These are phyloP conservation scores for Vachellia collinsii DNA, from an alignment of 306 rosid species.

Conservation along the genomic window DNA sequence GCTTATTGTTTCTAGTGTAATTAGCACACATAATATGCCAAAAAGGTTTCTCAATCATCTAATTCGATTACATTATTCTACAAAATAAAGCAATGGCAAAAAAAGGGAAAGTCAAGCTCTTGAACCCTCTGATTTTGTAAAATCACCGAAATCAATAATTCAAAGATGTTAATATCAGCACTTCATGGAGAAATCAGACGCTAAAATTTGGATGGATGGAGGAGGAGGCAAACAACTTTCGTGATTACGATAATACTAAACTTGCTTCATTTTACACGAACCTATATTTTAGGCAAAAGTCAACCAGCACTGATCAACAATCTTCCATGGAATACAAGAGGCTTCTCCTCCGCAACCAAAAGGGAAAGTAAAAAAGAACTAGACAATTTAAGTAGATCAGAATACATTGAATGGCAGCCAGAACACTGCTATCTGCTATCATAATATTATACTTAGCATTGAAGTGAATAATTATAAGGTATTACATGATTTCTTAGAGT, in stretches of 20 bases:
- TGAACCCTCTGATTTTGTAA: neutral
- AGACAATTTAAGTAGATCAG: neutral
- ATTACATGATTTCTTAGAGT: neutral
- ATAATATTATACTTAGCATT: neutral
- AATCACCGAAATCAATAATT: neutral
- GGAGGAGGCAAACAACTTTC: neutral
- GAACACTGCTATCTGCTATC: neutral
- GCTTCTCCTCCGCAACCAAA: neutral
- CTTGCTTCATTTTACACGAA: neutral
- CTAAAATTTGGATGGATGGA: neutral
- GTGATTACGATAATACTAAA: neutral
- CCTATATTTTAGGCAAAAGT: neutral
- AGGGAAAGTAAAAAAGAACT: neutral
- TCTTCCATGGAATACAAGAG: neutral
- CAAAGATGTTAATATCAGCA: neutral
- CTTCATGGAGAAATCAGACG: neutral
- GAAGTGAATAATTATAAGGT: neutral
- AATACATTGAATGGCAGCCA: neutral
- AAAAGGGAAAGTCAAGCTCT: neutral
- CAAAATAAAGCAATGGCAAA: neutral
- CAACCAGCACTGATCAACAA: neutral
- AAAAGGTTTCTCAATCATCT: slow-evolving; percentile 4
- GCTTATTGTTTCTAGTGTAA: slow-evolving; percentile 11
- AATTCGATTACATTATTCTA: neutral
- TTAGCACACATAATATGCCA: slow-evolving; percentile 9